Base-by-base conservation (phyloP, 768 basidiomycete species). In the Myochromella boudieri region DNA sequence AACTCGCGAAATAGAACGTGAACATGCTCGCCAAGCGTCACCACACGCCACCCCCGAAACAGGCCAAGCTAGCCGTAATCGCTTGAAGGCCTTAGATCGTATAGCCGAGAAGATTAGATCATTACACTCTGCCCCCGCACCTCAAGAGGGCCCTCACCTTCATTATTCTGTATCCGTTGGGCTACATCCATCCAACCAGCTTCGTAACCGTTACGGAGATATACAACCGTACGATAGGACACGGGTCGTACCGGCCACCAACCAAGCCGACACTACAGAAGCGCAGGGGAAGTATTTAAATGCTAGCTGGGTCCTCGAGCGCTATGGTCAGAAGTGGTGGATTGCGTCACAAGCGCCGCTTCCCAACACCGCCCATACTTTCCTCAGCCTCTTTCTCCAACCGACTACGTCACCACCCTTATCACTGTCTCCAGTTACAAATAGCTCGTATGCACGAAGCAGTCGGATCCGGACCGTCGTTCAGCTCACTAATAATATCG, bases 341-440 rank as follows among this genome's bases (percentile, higher is more conserved):
- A 87, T 94, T 48, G 89, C 90, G 2, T 77, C 88, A 0, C 91
- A 94, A 60, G 92, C 91, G 0, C 90, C 92, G 0, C 66, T 91
- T 26, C 79, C 75, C 4, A 60, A 69, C 38, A 89, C 91, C 0
- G 72, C 78, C 0, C 86, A 93, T 58, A 69, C 87, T 4, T 92
- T 92, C 64, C 78, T 95, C 60, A 87, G 80, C 52, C 62, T 87
- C 37, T 71, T 92, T 51, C 61, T 79, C 27, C 78, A 81, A 48
- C 74, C 77, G 21, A 62, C 71, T 37, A 49, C 63, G 3, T 48
- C 55, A 6, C 78, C 75, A 12, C 58, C 70, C 12, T 42, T 58
- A 20, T 46, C 55, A 33, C n/a, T n/a, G n/a, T 44, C 60, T n/a
- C 6, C 18, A 42, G 12, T 26, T 29, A 29, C 48, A 8, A 24